These are phyloP conservation scores for Porphyrellus sp. DNA, from an alignment of 1,284 basidiomycete genomes.

Conservation along the genomic window DNA sequence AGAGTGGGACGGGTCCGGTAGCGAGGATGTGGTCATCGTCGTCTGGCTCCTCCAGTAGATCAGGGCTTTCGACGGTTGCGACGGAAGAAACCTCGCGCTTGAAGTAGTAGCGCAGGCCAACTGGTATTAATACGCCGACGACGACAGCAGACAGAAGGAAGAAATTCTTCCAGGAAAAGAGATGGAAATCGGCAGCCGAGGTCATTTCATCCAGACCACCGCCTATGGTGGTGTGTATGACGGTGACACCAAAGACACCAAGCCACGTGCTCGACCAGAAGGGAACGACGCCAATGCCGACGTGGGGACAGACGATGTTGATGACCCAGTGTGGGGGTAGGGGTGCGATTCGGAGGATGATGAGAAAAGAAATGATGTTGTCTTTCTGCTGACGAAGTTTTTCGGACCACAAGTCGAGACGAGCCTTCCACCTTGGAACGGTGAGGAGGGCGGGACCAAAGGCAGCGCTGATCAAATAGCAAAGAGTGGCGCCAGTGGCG, in stretches of 20 bases:
- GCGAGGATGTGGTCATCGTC: slow-evolving; percentile 50
- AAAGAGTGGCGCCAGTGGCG: slow-evolving; percentile 86
- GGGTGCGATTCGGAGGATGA: slow-evolving; percentile 91
- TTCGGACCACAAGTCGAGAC: slow-evolving; percentile 78
- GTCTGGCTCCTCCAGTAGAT: slow-evolving; percentile 32
- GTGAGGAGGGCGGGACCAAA: slow-evolving; percentile 87
- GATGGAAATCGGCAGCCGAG: slow-evolving; percentile 85
- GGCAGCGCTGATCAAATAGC: slow-evolving; percentile 88
- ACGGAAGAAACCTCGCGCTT: slow-evolving; percentile 51
- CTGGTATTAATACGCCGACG: slow-evolving; percentile 88
- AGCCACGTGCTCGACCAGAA: slow-evolving; percentile 93
- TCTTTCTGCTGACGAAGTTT: slow-evolving; percentile 71
- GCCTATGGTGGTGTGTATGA: slow-evolving; percentile 96
- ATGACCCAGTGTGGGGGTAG: slow-evolving; percentile 97
- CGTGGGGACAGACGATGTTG: slow-evolving; percentile 90
- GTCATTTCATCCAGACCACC: slow-evolving; percentile 95
- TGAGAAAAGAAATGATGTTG: slow-evolving; percentile 85
- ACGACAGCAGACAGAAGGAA: slow-evolving; percentile 80
- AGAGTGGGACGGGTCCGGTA: slow-evolving; percentile 43
- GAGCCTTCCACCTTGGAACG: slow-evolving; percentile 78
- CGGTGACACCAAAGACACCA: slow-evolving; percentile 87
- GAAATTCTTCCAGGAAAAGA: slow-evolving; percentile 87
- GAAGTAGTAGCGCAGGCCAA: slow-evolving; percentile 80
- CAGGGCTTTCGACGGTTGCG: slow-evolving; percentile 43
- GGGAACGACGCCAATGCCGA: slow-evolving; percentile 79